These are phyloP conservation scores for Selaginella tamariscina DNA, from an alignment of 75 land plant species.

Conservation along the genomic window DNA sequence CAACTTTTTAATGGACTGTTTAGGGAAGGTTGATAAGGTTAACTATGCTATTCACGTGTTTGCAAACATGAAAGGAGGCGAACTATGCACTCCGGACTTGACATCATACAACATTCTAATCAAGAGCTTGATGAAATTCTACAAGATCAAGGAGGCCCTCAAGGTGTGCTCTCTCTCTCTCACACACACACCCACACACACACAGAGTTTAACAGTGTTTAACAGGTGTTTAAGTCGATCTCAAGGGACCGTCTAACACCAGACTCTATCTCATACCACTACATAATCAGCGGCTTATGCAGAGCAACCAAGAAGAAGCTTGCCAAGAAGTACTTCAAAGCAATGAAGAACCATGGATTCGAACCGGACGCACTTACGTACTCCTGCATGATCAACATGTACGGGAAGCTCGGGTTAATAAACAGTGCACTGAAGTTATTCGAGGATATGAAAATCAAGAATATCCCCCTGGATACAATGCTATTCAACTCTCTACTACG, in stretches of 20 bases:
- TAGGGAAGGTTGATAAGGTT: background rate
- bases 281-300: background rate
- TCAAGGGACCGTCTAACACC: background rate
- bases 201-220: no score
- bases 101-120: background rate
- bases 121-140: background rate
- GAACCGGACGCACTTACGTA: background rate
- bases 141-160: background rate
- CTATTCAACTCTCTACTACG: background rate
- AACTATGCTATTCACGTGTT: background rate
- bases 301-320: background rate
- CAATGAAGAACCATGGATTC: background rate
- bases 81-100: background rate
- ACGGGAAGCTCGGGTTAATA: background rate
- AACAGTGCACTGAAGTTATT: background rate
- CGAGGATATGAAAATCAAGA: background rate
- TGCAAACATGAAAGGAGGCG: background rate
- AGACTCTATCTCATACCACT: background rate
- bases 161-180: no score
- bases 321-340: background rate
- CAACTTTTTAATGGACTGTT: background rate
- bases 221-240: background rate
- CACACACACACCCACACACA: no score
- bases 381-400: background rate
- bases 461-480: background rate